phyloP scores from a whole-genome alignment of 208 protist genomes.

The Angomonas desouzai region DNA sequence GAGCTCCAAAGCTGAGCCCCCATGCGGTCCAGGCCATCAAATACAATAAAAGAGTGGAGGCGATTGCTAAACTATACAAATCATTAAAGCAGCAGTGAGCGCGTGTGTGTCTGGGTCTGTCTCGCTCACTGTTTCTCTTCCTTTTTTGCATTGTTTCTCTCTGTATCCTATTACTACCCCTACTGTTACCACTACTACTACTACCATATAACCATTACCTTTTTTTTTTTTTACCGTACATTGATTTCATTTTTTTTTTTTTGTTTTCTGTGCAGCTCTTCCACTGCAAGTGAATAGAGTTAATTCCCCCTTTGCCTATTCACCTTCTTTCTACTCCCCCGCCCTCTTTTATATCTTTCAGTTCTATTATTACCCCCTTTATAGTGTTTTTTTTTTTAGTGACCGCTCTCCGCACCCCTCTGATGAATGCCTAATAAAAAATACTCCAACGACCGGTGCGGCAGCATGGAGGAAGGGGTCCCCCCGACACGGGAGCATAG shows the following conservation, averaged over 20 bases:
- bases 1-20: constrained; percentile 17
- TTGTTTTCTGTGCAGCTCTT: neutral
- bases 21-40: constrained; percentile 60
- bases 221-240: constrained; percentile 17
- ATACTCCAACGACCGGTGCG: neutral
- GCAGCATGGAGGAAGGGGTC: neutral
- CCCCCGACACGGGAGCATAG: neutral
- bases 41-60: constrained; percentile 83
- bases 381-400: constrained; percentile 17
- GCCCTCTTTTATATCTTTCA: too few relatives aligned
- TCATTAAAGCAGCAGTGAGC: constrained; percentile 27
- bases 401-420: neutral
- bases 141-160: constrained; percentile 12
- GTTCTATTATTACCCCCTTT: too few relatives aligned
- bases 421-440: neutral
- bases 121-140: neutral
- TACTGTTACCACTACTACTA: constrained; percentile 1
- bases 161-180: constrained; percentile 4
- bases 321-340: too few relatives aligned
- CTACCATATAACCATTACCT: constrained; percentile 14
- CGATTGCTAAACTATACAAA: constrained; percentile 81
- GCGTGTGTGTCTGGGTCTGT: neutral
- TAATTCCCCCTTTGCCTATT: too few relatives aligned
- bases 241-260: constrained; percentile 1
- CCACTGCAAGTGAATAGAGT: too few relatives aligned